A percentile compares a stretch with the other conserved stretches of the same genome.
Conservation (phyloP, 345 rosid species). For the Psidium friedrichsthalianum region DNA sequence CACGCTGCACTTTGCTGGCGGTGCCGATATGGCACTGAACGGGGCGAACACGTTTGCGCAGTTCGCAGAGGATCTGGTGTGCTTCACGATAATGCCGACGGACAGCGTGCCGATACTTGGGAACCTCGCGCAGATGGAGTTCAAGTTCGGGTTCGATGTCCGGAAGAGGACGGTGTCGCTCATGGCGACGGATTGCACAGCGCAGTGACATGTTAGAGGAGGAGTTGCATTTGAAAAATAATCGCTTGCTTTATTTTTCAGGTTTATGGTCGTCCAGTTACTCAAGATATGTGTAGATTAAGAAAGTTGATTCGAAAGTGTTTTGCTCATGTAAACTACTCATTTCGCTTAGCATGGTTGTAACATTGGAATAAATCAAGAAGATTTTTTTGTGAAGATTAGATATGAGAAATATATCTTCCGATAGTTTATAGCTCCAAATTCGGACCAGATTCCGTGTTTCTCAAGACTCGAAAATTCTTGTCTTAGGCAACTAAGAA, state of each 20-base stretch:
- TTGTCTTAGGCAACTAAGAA: too few species aligned
- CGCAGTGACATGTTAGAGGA: not conserved
- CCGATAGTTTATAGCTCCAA: too few species aligned
- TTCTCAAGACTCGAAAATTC: too few species aligned
- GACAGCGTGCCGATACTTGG: conserved; percentile 21
- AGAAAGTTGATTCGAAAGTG: not conserved
- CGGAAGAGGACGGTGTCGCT: conserved; percentile 23
- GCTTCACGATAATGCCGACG: conserved; percentile 22
- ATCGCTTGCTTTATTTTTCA: not conserved
- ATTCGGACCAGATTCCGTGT: too few species aligned
- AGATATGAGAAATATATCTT: too few species aligned
- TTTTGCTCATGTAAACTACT: not conserved
- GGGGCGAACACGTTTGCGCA: conserved; percentile 17
- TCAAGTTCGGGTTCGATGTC: conserved; percentile 33
- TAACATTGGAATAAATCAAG: not conserved
- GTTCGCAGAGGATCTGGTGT: conserved; percentile 11
- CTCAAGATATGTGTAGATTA: not conserved
- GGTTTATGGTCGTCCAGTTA: not conserved
- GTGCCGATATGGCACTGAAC: conserved; percentile 38
- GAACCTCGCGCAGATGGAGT: conserved; percentile 29
- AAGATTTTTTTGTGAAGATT: too few species aligned
- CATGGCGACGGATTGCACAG: conserved; percentile 28
- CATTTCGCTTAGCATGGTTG: not conserved
- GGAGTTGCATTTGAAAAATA: not conserved
- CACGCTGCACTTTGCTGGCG: conserved; percentile 31